Evolutionary conservation across 352 stramenopile genomes (phyloP).

Genomic region (Globisporangium iwayamae): DNA sequence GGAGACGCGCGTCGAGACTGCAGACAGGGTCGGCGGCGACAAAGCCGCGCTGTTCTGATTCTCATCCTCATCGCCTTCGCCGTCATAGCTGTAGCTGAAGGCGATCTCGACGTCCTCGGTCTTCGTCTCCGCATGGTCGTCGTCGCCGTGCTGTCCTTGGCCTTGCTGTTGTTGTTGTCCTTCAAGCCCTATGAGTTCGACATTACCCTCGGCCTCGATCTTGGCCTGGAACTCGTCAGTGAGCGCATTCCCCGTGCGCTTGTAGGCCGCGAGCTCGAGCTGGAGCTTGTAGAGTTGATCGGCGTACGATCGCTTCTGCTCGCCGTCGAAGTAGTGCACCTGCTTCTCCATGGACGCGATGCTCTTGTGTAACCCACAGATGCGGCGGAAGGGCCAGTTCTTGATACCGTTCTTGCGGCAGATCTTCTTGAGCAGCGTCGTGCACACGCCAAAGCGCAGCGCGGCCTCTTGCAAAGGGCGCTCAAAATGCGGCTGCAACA

Average conservation of each 20-base stretch:
- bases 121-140: conserved; percentile 5
- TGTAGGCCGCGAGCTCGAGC: conserved; percentile 37
- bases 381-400: conserved; percentile 60
- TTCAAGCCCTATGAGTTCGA: neutral
- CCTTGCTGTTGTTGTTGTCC: no score
- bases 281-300: conserved; percentile 42
- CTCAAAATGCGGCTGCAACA: conserved; percentile 60
- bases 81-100: neutral
- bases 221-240: conserved; percentile 23
- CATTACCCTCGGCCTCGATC: conserved; percentile 17
- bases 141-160: neutral
- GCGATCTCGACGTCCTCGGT: conserved; percentile 5
- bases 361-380: conserved; percentile 50
- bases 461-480: conserved; percentile 48
- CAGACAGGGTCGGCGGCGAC: conserved; percentile 7
- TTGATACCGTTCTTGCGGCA: conserved; percentile 57
- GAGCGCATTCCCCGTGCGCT: conserved; percentile 40
- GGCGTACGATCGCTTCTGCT: conserved; percentile 46
- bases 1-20: conserved; percentile 8
- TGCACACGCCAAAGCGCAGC: conserved; percentile 56
- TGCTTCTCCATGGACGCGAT: conserved; percentile 62
- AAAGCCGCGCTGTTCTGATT: neutral
- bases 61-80: neutral
- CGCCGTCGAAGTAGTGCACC: conserved; percentile 58
- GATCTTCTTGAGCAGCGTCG: conserved; percentile 68